A percentile compares a stretch with the other conserved stretches of the same genome.
These are phyloP conservation scores for Clavispora asparagi DNA, from an alignment of 805 yeast species.

Conservation along the genomic window DNA sequence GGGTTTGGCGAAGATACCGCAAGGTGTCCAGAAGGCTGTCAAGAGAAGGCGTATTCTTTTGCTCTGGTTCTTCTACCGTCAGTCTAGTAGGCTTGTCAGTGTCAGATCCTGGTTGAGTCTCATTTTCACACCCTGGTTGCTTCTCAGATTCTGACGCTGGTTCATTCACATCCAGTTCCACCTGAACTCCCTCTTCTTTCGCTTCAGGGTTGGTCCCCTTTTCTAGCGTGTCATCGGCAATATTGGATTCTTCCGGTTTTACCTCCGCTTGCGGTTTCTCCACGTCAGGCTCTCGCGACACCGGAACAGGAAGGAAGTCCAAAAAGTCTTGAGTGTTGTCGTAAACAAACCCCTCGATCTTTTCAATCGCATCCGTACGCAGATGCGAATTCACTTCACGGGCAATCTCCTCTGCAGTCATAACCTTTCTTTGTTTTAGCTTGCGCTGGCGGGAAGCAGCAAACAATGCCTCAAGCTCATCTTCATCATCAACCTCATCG, in stretches of 20 bases:
- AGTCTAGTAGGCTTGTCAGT: too few species aligned
- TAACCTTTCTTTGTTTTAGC: slow-evolving; percentile 18
- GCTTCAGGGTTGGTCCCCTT: too few species aligned
- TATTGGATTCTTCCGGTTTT: not conserved
- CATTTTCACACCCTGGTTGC: not conserved
- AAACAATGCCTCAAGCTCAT: slow-evolving; percentile 29
- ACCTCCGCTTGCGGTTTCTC: not conserved
- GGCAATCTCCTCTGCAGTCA: slow-evolving; percentile 34
- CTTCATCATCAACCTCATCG: slow-evolving; percentile 23
- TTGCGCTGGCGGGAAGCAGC: slow-evolving; percentile 26
- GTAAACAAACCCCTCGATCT: slow-evolving; percentile 13
- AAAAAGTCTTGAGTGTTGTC: slow-evolving; percentile 41
- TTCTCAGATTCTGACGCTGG: not conserved
- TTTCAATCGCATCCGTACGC: slow-evolving; percentile 13
- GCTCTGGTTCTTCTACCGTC: too few species aligned
- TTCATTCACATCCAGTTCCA: too few species aligned
- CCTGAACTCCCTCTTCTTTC: too few species aligned
- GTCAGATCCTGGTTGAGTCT: too few species aligned
- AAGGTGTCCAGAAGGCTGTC: slow-evolving; percentile 11
- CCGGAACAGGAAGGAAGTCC: slow-evolving; percentile 11
- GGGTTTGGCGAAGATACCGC: slow-evolving; percentile 8
- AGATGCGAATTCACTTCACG: slow-evolving; percentile 26
- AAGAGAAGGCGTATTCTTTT: slow-evolving; percentile 1
- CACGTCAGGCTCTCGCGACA: not conserved
- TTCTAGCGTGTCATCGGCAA: not conserved